These are phyloP conservation scores for Claviceps sp. DNA, from an alignment of 2,329 filamentous ascomycete genomes.

Conservation along the genomic window DNA sequence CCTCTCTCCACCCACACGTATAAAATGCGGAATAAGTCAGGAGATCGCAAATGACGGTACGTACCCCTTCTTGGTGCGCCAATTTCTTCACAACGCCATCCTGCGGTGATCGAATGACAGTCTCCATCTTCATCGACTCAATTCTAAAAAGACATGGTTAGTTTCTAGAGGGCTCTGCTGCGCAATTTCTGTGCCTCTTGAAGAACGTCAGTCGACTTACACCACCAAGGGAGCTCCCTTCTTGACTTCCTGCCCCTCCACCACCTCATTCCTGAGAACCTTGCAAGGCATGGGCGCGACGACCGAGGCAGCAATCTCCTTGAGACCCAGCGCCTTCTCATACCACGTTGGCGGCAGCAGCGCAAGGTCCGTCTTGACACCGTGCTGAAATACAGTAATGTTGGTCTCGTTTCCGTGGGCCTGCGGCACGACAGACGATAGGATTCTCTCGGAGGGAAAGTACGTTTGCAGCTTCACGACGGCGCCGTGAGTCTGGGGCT, in stretches of 20 bases:
- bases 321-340: conserved; percentile 73
- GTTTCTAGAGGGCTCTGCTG: background rate
- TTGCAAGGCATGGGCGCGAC: conserved; percentile 96
- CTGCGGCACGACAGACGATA: conserved; percentile 60
- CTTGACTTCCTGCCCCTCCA: conserved; percentile 66
- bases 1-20: background rate
- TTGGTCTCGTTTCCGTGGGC: conserved; percentile 39
- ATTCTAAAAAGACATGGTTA: conserved; percentile 32
- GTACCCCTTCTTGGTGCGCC: conserved; percentile 61
- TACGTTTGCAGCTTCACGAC: conserved; percentile 34
- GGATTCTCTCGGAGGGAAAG: conserved; percentile 68
- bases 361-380: conserved; percentile 43
- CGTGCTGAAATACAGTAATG: conserved; percentile 65
- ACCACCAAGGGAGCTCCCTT: conserved; percentile 83
- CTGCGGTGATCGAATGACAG: conserved; percentile 65
- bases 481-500: conserved; percentile 17
- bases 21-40: too few species aligned
- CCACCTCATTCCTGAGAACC: conserved; percentile 77
- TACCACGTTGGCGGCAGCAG: conserved; percentile 62
- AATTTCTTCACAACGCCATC: conserved; percentile 58
- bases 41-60: conserved; percentile 14
- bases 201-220: conserved; percentile 26
- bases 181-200: background rate
- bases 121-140: conserved; percentile 87
- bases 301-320: conserved; percentile 70